Evolutionary conservation across 2,329 filamentous ascomycete genomes (phyloP).

Genomic region (Chaetomiaceae sp.): DNA sequence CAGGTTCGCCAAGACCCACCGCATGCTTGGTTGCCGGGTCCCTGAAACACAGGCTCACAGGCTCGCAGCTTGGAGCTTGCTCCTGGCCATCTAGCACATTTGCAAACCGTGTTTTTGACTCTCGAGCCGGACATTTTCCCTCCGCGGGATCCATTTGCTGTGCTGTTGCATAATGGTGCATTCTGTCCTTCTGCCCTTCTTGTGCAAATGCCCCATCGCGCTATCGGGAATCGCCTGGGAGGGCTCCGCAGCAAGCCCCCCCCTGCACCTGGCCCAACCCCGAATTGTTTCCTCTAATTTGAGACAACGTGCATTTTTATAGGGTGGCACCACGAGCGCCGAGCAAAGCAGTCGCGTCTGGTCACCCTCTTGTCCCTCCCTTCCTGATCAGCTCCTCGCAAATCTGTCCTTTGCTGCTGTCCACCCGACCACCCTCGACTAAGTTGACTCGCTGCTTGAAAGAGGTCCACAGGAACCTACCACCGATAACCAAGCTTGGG

Average conservation of each 20-base stretch:
- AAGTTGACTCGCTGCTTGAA: neutral
- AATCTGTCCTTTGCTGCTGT: conserved; percentile 5
- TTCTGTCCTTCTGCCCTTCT: conserved; percentile 2
- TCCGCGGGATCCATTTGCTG: neutral
- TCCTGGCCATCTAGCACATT: conserved; percentile 1
- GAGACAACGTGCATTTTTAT: conserved; percentile 22
- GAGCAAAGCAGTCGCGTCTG: conserved; percentile 15
- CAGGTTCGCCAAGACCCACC: conserved; percentile 1
- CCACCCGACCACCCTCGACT: too few species aligned
- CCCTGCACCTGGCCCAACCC: conserved; percentile 22
- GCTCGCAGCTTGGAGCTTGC: conserved; percentile 1
- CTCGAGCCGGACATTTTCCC: neutral
- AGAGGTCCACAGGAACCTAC: too few species aligned
- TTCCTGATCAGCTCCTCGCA: conserved; percentile 1
- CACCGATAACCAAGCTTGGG: too few species aligned
- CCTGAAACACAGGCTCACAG: conserved; percentile 13
- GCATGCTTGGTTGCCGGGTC: conserved; percentile 3
- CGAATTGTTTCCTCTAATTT: conserved; percentile 25
- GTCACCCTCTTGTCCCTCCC: conserved; percentile 7
- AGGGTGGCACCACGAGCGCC: conserved; percentile 22
- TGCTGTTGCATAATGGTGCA: conserved; percentile 3
- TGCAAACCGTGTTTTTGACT: neutral
- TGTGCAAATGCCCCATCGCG: neutral
- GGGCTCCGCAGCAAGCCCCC: conserved; percentile 13
- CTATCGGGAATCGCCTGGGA: conserved; percentile 6